Evolutionary conservation across 768 basidiomycete species (phyloP).

Genomic region (Pulveroboletus sp.): DNA sequence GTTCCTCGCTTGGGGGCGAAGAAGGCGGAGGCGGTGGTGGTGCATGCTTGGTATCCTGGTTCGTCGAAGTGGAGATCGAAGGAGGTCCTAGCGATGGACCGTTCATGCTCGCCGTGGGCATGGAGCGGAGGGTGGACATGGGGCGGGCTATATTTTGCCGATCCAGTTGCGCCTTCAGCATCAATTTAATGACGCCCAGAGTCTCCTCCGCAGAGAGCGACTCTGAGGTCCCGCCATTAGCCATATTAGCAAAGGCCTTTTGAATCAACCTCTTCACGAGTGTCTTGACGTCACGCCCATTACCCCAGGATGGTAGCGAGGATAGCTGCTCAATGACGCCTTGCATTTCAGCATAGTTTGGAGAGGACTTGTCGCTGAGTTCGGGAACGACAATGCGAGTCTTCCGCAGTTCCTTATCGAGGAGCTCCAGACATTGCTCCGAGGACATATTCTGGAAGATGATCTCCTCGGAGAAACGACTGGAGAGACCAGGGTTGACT

Average conservation of each 20-base stretch:
- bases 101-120: conserved; percentile 22
- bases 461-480: conserved; percentile 67
- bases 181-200: conserved; percentile 22
- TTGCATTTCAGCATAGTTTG: conserved; percentile 31
- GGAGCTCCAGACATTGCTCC: conserved; percentile 49
- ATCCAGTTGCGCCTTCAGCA: conserved; percentile 23
- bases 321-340: conserved; percentile 41
- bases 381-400: conserved; percentile 37
- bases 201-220: conserved; percentile 29
- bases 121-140: background rate
- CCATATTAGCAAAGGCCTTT: conserved; percentile 34
- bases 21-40: conserved; percentile 21
- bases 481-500: conserved; percentile 64
- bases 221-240: conserved; percentile 14
- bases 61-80: conserved; percentile 18
- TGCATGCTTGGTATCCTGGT: conserved; percentile 17
- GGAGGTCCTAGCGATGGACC: conserved; percentile 19
- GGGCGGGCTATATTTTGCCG: conserved; percentile 13
- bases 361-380: conserved; percentile 21
- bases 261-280: conserved; percentile 49
- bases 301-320: conserved; percentile 58
- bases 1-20: conserved; percentile 6
- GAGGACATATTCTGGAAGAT: conserved; percentile 54
- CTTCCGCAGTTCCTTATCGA: conserved; percentile 47
- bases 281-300: conserved; percentile 62